phyloP scores from a whole-genome alignment of 2,329 filamentous ascomycete genomes.

The Dryadomyces quercus-mongolicae region DNA sequence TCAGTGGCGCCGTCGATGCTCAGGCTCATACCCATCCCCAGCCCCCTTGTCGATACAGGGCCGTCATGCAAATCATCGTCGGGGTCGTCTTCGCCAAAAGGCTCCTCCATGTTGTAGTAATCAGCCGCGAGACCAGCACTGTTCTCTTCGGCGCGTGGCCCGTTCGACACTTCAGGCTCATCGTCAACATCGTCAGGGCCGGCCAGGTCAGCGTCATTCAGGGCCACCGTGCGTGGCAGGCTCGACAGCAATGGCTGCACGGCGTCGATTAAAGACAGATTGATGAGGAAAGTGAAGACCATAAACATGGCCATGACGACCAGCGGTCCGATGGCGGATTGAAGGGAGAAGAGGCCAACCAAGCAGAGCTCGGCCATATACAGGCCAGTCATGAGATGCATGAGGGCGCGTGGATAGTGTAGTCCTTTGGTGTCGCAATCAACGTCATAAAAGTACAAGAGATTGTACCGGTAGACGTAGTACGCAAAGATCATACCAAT shows the following conservation, averaged over 20 bases:
- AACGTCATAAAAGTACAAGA: slow-evolving; percentile 70
- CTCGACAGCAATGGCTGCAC: slow-evolving; percentile 61
- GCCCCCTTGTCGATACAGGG: slow-evolving; percentile 3
- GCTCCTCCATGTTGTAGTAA: slow-evolving; percentile 20
- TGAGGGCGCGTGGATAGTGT: slow-evolving; percentile 75
- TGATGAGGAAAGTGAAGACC: slow-evolving; percentile 64
- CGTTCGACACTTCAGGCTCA: background rate
- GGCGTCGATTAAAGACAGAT: slow-evolving; percentile 57
- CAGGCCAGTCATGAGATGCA: slow-evolving; percentile 72
- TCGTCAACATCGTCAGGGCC: slow-evolving; percentile 3
- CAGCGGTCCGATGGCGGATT: slow-evolving; percentile 54
- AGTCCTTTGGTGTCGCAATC: slow-evolving; percentile 80
- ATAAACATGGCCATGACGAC: slow-evolving; percentile 65
- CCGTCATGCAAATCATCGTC: slow-evolving; percentile 19
- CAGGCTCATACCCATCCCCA: slow-evolving; percentile 3
- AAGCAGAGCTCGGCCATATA: slow-evolving; percentile 73
- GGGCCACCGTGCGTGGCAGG: slow-evolving; percentile 54
- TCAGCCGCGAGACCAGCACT: slow-evolving; percentile 16
- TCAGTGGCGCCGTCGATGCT: slow-evolving; percentile 18
- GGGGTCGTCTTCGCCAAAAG: slow-evolving; percentile 21
- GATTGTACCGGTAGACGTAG: slow-evolving; percentile 74
- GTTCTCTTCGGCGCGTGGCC: background rate
- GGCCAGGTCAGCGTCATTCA: slow-evolving; percentile 17
- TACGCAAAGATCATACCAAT: slow-evolving; percentile 71
- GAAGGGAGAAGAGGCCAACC: slow-evolving; percentile 68